A percentile compares a stretch with the other conserved stretches of the same genome.
Conservation (phyloP, 2,329 filamentous ascomycete species). For the Claviceps paspali region DNA sequence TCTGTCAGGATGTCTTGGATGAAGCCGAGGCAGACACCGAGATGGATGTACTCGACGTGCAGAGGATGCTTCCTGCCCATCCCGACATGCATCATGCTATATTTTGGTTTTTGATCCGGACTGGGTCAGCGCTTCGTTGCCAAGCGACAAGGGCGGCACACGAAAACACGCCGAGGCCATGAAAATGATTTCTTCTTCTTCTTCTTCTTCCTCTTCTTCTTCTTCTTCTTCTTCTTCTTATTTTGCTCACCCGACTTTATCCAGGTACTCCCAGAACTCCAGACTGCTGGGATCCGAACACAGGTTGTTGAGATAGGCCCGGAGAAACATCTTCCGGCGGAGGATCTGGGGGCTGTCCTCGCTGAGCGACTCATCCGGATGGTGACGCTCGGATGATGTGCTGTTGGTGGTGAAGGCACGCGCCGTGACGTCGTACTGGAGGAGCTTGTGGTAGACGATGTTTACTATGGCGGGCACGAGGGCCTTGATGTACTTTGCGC, state of each 20-base stretch:
- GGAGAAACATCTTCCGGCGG: conserved; percentile 61
- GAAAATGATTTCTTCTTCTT: no score
- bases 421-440: conserved; percentile 70
- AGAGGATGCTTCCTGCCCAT: conserved; percentile 56
- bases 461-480: conserved; percentile 72
- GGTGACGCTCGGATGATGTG: conserved; percentile 47
- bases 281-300: conserved; percentile 58
- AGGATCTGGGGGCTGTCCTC: conserved; percentile 62
- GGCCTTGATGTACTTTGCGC: conserved; percentile 64
- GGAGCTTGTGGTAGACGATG: conserved; percentile 69
- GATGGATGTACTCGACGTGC: conserved; percentile 69
- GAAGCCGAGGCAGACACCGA: conserved; percentile 55
- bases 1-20: conserved; percentile 67
- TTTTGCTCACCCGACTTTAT: conserved; percentile 55
- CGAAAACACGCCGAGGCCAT: no score
- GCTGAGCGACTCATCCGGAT: conserved; percentile 22
- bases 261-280: conserved; percentile 72
- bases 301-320: conserved; percentile 61
- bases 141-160: no score
- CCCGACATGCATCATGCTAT: conserved; percentile 65
- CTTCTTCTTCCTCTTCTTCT: no score
- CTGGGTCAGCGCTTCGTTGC: not conserved
- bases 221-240: no score
- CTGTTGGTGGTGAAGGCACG: conserved; percentile 53
- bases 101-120: no score